Evolutionary conservation across 2,329 filamentous ascomycete genomes (phyloP), one percentile per base, ranked within the genome.

Genomic region (Monosporascus sp.): DNA sequence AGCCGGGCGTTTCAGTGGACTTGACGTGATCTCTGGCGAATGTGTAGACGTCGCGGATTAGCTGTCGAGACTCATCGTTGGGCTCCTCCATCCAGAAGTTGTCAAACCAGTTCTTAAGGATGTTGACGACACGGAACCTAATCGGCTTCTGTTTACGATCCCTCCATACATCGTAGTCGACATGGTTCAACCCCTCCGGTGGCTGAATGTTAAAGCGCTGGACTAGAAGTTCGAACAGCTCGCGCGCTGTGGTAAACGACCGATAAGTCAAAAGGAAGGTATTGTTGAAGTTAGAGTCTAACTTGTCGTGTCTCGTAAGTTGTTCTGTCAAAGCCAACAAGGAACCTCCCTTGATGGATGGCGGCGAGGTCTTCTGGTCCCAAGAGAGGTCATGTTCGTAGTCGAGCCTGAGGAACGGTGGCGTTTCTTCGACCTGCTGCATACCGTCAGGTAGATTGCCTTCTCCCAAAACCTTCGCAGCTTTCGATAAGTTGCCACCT

Each of bases 21-120:
- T 93, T 94, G 58, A 97, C 89, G 0, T 89, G 91, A 62, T 96
- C 91, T 63, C 89, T 89, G 3, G 92, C 93, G 69, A 99, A 99
- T 28, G 85, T 85, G 73, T 92, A 91, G 9, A 97, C 91, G 60
- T 92, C 86, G 55, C 91, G 86, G 59, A 99, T 90, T 41, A 99
- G 78, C 60, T 91, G 84, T 69, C 85, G 90, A 46, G 87, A 95
- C 48, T 89, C 86, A 50, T 93, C 89, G 65, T 86, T 92, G 58
- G 87, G 86, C 48, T 91, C 89, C 68, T 99, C 94, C 91, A 97
- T 97, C 94, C 94, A 99, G 70, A 94, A 97, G 63, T 88, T 92
- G 68, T 97, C 94, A 62, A 99, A 94, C 94, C 94, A 99, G 72
- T 85, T 95, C 79, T 97, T 97, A 48, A 99, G 76, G 59, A 97